Base-by-base conservation (phyloP, 371 early-diverging fungal genomes). In the Syncephalastrum contaminatum region DNA sequence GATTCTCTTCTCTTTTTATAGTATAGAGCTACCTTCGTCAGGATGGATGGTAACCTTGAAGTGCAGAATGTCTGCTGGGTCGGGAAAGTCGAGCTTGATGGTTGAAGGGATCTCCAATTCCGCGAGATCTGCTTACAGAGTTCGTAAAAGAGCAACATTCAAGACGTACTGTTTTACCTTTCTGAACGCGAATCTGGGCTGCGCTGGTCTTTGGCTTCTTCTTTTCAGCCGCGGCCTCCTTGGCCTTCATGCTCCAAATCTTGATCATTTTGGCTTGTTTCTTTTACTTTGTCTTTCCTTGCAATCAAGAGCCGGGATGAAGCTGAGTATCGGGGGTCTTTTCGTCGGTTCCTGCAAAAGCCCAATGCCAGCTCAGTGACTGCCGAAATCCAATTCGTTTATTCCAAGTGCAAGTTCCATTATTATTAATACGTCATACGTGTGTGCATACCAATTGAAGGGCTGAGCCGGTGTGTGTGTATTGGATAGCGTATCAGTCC, bases 171-270 rank as follows among this genome's bases (percentile, higher is more conserved):
- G 8, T 10, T 53, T 43, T 65, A 88, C 93, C 95, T 84, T 95
- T 97, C 72, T 96, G 96, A 22, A 95, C 83, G 51, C 96, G 85
- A 48, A 96, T 89, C 62, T 90, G 90, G 10, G 93, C 94, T 3
- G 96, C 92, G 47, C 90, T 86, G 16, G 89, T 88, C 73, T 89
- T 91, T 16, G 91, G 84, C 71, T 93, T 91, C 67, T 81, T 88
- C 62, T 89, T 86, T 57, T 88, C 89, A 36, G 79, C 86, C 25
- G 73, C 81, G 15, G 82, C 91, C 61, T 86, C 87, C 54, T 88
- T 84, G 59, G 90, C 88, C 70, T 93, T 94, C 76, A 92, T 75
- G 16, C 84, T 81, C 93, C 94, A 94, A 61, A 96, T 91, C 65
- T 91, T 91, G 57, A 88, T 79, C 94, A 94, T 92, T 51, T 43